Evolutionary conservation across 2,329 filamentous ascomycete species (phyloP), one percentile per base, ranked within the genome.

Genomic region (Sporothrix euskadiensis): DNA sequence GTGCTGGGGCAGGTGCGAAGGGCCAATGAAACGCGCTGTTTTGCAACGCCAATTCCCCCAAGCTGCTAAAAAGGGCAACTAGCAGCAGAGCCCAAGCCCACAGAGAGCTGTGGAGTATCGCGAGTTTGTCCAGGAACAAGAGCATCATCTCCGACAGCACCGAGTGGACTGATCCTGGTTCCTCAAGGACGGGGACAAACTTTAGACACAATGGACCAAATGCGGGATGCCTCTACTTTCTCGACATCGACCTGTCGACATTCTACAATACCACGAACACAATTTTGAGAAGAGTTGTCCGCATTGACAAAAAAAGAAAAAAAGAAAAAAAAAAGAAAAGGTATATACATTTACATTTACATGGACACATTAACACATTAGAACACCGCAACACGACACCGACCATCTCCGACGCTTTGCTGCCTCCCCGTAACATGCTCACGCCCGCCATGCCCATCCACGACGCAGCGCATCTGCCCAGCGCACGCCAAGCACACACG

Each of bases 401-500:
- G 9, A 63, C 35, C 16, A n/a, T 26, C 59, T 3, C 59, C 4
- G 22, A 47, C 61, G 16, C 9, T 12, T 30, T 16, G 32, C n/a
- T 14, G 4, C 16, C 52, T 30, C 32, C 2, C 61, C 30, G 54
- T 5, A 8, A 30, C 39, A n/a, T 3, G 22, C 2, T 74, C 54
- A 77, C 16, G 75, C 76, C 3, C 75, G 70, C 75, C 76, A 77
- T 2, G 41, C 47, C 76, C 76, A 77, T 7, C 76, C 76, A 2
- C 75, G 75, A 4, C 76, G 74, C 26, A 76, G 14, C 5, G 75
- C 76, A 32, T 77, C 75, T 5, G 80, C 80, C 77, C 82, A 82
- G 52, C 85, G 79, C 76, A 86, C 83, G 0, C 81, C 82, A 12
- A 81, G 76, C 26, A 82, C 81, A 73, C 83, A 84, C 26, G 80